Conservation (phyloP, 768 basidiomycete species). For the Termitomyces sp. region DNA sequence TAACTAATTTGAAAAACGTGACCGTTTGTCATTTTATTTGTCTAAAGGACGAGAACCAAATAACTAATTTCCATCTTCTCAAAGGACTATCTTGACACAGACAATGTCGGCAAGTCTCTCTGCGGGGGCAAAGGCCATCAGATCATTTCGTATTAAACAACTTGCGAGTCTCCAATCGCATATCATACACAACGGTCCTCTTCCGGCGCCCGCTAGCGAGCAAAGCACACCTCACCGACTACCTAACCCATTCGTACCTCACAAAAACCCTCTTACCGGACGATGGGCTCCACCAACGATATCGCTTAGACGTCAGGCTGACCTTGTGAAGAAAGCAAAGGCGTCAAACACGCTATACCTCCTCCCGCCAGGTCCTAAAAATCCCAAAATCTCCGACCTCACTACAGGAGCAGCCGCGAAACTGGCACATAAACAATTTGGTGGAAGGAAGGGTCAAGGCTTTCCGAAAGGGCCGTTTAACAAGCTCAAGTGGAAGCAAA, state of each 20-base stretch:
- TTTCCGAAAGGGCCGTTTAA: conserved; percentile 1
- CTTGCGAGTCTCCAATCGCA: conserved; percentile 25
- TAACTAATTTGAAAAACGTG: no score
- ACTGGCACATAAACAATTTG: conserved; percentile 5
- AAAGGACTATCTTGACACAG: neutral
- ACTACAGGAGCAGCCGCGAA: neutral
- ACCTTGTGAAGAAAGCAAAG: conserved; percentile 69
- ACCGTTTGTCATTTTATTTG: no score
- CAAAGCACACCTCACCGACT: conserved; percentile 21
- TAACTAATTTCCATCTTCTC: neutral
- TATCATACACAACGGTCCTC: conserved; percentile 32
- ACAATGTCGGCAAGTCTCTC: conserved; percentile 10
- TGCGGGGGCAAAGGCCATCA: conserved; percentile 23
- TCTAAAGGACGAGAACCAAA: neutral
- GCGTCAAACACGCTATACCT: conserved; percentile 45
- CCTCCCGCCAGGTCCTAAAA: conserved; percentile 67
- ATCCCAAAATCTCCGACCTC: conserved; percentile 5
- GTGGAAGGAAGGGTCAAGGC: neutral
- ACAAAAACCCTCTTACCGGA: conserved; percentile 50
- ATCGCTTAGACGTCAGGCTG: conserved; percentile 73
- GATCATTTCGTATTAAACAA: conserved; percentile 42
- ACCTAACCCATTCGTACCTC: conserved; percentile 70
- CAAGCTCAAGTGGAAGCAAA: conserved; percentile 3
- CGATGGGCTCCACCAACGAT: conserved; percentile 67
- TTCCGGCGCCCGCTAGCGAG: conserved; percentile 21